Evolutionary conservation across 2,329 filamentous ascomycete genomes (phyloP), one percentile per base, ranked within the genome.

Genomic region (Xenosphaeropsis pyriputrescens): DNA sequence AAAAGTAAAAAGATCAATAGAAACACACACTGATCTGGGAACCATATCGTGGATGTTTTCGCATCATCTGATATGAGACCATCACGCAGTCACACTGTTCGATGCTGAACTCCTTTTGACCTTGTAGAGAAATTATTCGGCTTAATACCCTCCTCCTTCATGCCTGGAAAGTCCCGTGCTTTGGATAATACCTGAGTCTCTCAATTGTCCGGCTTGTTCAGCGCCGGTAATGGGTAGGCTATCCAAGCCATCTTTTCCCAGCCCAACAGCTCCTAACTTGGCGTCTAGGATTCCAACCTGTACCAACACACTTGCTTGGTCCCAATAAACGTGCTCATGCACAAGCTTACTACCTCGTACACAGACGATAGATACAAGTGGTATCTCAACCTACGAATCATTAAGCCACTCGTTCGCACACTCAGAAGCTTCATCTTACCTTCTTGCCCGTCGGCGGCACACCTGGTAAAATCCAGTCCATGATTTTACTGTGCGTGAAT

Each of bases 261-360:
- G 31, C 43, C 45, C 39, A 13, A 40, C 18, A 4, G 39, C 35
- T 15, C 39, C 39, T 32, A 41, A 32, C 11, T 13, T 41, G 12
- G 39, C 22, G 18, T 41, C 39, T 26, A 82, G 46, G 29, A 79
- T 49, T 0, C 74, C 77, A 5, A 72, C 51, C 48, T 82, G 78
- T 4, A 66, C 57, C n/a, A 82, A 55, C 7, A 72, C 71, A 0
- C 70, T 79, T 0, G 65, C 72, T 48, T 81, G 75, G 39, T 82
- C 77, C 77, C 77, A 82, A 8, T 68, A 64, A 11, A 82, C 75
- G 43, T 80, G 75, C 48, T 82, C 77, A 39, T 79, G 72, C 41
- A 71, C 76, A 1, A 82, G 53, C 2, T 71, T 63, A 38, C 79
- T 75, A 0, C 75, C 77, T 0, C 75, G 63, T 36, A 82, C 63